Evolutionary conservation across 1,139 yeast genomes (phyloP).

Genomic region (Debaryomycetaceae sp.): DNA sequence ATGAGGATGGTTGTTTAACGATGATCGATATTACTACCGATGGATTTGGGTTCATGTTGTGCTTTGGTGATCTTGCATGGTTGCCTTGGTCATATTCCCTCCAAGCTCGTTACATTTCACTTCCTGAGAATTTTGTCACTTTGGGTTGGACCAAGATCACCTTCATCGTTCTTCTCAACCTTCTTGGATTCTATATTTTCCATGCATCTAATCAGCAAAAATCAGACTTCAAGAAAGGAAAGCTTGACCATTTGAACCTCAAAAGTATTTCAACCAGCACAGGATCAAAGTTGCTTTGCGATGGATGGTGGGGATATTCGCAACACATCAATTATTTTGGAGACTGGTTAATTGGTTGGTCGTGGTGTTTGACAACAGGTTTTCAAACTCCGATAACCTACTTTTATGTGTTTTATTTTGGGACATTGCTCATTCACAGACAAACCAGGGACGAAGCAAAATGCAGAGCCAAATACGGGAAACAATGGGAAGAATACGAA

Average conservation of each 20-base stretch:
- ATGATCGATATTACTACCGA: conserved; percentile 97
- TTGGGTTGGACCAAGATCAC: conserved; percentile 43
- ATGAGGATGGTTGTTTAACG: conserved; percentile 82
- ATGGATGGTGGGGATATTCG: conserved; percentile 95
- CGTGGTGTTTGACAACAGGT: conserved; percentile 94
- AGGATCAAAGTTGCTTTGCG: conserved; percentile 76
- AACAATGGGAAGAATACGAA: conserved; percentile 82
- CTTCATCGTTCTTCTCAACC: conserved; percentile 42
- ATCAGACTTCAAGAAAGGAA: conserved; percentile 77
- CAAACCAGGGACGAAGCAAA: conserved; percentile 90
- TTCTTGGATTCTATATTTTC: conserved; percentile 76
- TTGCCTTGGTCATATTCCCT: conserved; percentile 92
- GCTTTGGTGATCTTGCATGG: conserved; percentile 89
- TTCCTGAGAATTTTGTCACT: conserved; percentile 49
- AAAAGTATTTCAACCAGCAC: conserved; percentile 68
- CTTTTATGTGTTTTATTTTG: conserved; percentile 82
- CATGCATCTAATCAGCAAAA: conserved; percentile 81
- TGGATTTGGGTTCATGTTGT: conserved; percentile 94
- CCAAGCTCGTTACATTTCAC: conserved; percentile 78
- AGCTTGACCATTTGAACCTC: conserved; percentile 57
- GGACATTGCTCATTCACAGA: conserved; percentile 76
- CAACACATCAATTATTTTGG: conserved; percentile 96
- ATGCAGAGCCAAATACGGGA: conserved; percentile 81
- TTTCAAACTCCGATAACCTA: conserved; percentile 79
- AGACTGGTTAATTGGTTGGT: conserved; percentile 88